Evolutionary conservation across 106 monocot species (phyloP).

Genomic region (Apostasia ramifera): DNA sequence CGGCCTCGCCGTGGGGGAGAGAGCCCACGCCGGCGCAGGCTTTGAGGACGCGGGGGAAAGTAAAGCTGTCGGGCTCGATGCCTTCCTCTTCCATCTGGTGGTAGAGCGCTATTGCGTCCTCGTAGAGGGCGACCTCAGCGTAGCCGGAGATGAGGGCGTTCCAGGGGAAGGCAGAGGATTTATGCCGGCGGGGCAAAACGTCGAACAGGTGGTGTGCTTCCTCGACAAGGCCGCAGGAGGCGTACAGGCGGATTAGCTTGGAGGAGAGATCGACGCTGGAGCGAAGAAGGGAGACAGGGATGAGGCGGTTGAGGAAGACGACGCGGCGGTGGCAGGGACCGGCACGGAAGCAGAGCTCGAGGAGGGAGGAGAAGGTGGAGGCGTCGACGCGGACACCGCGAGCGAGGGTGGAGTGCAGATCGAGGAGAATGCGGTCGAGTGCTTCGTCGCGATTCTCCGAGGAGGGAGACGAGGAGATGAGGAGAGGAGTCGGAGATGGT

Average conservation of each 20-base stretch:
- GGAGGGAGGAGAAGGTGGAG: conserved; percentile 32
- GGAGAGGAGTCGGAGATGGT: conserved; percentile 31
- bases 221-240: conserved; percentile 17
- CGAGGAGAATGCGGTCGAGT: conserved; percentile 42
- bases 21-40: conserved; percentile 68
- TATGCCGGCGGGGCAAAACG: conserved; percentile 31
- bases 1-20: conserved; percentile 29
- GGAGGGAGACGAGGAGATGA: neutral
- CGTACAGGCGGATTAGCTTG: conserved; percentile 26
- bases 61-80: conserved; percentile 57
- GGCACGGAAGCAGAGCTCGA: conserved; percentile 17
- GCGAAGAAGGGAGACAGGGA: conserved; percentile 28
- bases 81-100: conserved; percentile 79
- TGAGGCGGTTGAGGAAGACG: conserved; percentile 19
- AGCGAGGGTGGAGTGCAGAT: conserved; percentile 20
- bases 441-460: conserved; percentile 20
- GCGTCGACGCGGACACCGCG: conserved; percentile 15
- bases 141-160: conserved; percentile 73
- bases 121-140: conserved; percentile 30
- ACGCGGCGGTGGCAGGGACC: conserved; percentile 11
- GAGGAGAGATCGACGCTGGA: conserved; percentile 26
- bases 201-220: conserved; percentile 79
- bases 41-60: conserved; percentile 73
- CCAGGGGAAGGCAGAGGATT: conserved; percentile 42
- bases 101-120: conserved; percentile 73